phyloP scores from a whole-genome alignment of 352 stramenopile genomes.

The Phytophthora meadii region DNA sequence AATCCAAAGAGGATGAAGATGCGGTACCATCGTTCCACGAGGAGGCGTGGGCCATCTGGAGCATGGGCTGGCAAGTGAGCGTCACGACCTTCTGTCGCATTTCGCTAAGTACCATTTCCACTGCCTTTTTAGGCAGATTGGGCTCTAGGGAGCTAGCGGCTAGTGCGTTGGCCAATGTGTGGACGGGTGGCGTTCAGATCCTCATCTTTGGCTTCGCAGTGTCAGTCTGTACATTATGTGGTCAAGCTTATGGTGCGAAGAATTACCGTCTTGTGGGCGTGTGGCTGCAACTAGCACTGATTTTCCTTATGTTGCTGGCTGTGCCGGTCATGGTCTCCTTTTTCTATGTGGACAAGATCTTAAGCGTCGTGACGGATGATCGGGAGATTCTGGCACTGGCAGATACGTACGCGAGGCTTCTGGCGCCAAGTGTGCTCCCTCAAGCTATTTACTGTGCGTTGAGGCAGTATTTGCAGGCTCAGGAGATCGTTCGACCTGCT shows the following conservation, averaged over 20 bases:
- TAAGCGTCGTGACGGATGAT: constrained; percentile 76
- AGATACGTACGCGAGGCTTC: constrained; percentile 64
- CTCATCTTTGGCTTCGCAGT: constrained; percentile 82
- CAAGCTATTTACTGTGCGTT: constrained; percentile 77
- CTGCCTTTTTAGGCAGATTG: constrained; percentile 79
- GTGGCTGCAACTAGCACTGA: constrained; percentile 78
- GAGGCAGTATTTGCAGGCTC: constrained; percentile 80
- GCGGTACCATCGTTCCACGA: constrained; percentile 47
- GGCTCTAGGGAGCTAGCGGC: constrained; percentile 78
- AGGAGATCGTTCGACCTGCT: constrained; percentile 82
- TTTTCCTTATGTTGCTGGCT: constrained; percentile 73
- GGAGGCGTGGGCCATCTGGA: constrained; percentile 76
- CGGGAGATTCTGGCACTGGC: constrained; percentile 63
- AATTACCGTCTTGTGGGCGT: constrained; percentile 82
- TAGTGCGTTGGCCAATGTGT: constrained; percentile 77
- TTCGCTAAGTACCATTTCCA: constrained; percentile 80
- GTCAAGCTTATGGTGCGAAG: constrained; percentile 80
- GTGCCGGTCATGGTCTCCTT: constrained; percentile 84
- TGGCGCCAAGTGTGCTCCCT: constrained; percentile 70
- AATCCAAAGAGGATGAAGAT: constrained; percentile 3
- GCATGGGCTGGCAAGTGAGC: constrained; percentile 86
- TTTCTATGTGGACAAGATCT: constrained; percentile 80
- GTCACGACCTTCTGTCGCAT: constrained; percentile 85
- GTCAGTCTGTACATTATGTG: constrained; percentile 83
- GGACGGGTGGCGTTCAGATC: constrained; percentile 82